Evolutionary conservation across 2,329 filamentous ascomycete genomes (phyloP).

Genomic region (Aspergillus ibericus): DNA sequence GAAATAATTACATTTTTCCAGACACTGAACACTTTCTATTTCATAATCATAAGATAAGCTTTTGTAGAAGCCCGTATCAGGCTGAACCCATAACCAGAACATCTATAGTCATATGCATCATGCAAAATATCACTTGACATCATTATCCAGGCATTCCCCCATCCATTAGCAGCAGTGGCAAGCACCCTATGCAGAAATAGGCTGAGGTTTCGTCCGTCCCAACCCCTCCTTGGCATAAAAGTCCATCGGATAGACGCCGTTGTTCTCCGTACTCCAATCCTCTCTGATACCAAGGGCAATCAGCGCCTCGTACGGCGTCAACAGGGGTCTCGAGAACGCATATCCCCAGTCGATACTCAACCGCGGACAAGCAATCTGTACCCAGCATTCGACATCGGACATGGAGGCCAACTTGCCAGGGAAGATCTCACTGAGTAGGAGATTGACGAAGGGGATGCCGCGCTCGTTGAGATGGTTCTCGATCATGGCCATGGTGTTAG

Average conservation of each 20-base stretch:
- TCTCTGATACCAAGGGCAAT: constrained; percentile 79
- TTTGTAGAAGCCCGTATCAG: not conserved
- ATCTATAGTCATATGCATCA: constrained; percentile 8
- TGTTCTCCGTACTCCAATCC: constrained; percentile 65
- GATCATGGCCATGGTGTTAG: constrained; percentile 84
- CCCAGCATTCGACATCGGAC: constrained; percentile 94
- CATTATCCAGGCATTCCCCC: not conserved
- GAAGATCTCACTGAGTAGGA: constrained; percentile 92
- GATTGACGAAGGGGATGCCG: constrained; percentile 78
- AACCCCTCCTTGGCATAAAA: constrained; percentile 93
- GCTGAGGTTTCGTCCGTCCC: constrained; percentile 62
- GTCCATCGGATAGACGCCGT: constrained; percentile 90
- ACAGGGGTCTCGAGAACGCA: constrained; percentile 80
- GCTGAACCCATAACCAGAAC: not conserved
- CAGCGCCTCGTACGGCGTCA: constrained; percentile 94
- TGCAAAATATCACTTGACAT: not conserved
- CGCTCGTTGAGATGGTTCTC: constrained; percentile 70
- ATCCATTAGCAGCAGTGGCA: not conserved
- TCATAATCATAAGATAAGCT: constrained; percentile 7
- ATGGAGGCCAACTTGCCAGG: constrained; percentile 93
- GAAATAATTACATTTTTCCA: constrained; percentile 2
- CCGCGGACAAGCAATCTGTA: constrained; percentile 95
- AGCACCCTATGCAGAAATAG: constrained; percentile 7
- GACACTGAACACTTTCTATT: not conserved
- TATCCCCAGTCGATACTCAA: constrained; percentile 99